A percentile compares a stretch with the other conserved stretches of the same genome.
phyloP scores from a whole-genome alignment of 257 asterid genomes.

The Verbena officinalis region DNA sequence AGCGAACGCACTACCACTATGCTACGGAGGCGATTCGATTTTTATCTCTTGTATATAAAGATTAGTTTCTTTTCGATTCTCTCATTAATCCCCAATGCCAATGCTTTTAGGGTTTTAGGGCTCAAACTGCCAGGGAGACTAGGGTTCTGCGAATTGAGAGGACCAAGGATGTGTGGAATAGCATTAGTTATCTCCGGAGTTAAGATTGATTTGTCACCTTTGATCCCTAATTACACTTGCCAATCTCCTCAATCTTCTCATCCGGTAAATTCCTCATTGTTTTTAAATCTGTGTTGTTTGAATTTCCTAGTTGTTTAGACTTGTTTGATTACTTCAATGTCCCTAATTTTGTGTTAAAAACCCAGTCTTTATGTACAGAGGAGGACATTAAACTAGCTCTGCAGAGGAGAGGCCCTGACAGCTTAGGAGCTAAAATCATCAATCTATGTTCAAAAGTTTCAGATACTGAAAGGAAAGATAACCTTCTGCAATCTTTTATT shows the following conservation, averaged over 20 bases:
- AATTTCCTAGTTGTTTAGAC: not conserved
- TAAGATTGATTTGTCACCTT: conserved; percentile 46
- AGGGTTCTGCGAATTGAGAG: conserved; percentile 35
- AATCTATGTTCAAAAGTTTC: conserved; percentile 35
- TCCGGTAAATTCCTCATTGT: conserved; percentile 33
- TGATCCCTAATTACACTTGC: conserved; percentile 42
- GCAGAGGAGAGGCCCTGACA: conserved; percentile 90
- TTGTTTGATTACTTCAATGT: not conserved
- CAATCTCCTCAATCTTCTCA: conserved; percentile 41
- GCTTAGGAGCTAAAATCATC: conserved; percentile 62
- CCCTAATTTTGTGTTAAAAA: conserved; percentile 15
- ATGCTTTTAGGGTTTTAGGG: not conserved
- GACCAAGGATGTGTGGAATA: conserved; percentile 83
- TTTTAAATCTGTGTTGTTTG: not conserved
- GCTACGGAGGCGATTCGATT: conserved; percentile 67
- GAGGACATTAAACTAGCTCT: conserved; percentile 63
- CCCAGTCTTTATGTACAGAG: conserved; percentile 48
- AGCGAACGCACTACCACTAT: conserved; percentile 99
- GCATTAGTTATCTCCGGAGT: conserved; percentile 76
- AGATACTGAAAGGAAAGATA: conserved; percentile 26
- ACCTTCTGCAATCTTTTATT: conserved; percentile 29
- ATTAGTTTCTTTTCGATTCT: too few relatives aligned
- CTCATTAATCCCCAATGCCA: not conserved
- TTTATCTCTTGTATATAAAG: too few relatives aligned
- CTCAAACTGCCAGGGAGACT: not conserved